Percentiles rank a stretch among this genome's conserved stretches.
These are phyloP conservation scores for Trichophyton schoenleinii DNA, from an alignment of 2,329 filamentous ascomycete species.

Conservation along the genomic window DNA sequence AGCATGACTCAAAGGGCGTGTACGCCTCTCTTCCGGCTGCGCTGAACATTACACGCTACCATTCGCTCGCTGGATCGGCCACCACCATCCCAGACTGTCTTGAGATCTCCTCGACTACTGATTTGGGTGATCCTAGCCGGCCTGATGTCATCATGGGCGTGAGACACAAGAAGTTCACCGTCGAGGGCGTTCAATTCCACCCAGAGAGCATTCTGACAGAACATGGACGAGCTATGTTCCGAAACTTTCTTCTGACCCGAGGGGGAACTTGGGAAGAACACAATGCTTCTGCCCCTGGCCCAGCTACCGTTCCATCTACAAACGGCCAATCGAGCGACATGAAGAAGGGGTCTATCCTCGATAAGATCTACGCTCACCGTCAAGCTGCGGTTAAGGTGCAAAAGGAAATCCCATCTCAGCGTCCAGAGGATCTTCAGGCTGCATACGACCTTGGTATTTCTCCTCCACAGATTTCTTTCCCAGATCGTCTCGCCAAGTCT, in stretches of 20 bases:
- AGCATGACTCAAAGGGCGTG: conserved; percentile 83
- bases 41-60: conserved; percentile 84
- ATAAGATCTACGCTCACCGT: conserved; percentile 78
- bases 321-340: conserved; percentile 19
- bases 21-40: conserved; percentile 69
- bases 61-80: conserved; percentile 87
- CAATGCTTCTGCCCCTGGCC: conserved; percentile 16
- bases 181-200: conserved; percentile 98
- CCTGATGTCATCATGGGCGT: conserved; percentile 94
- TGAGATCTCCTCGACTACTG: conserved; percentile 83
- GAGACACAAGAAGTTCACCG: conserved; percentile 73
- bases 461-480: conserved; percentile 70
- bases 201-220: conserved; percentile 93
- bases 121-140: conserved; percentile 52
- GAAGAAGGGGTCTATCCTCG: conserved; percentile 74
- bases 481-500: conserved; percentile 64
- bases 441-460: conserved; percentile 74
- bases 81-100: conserved; percentile 73
- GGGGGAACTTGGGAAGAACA: conserved; percentile 78
- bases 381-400: conserved; percentile 64
- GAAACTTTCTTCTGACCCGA: conserved; percentile 78
- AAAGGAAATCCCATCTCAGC: conserved; percentile 72
- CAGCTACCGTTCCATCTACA: conserved; percentile 14
- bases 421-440: conserved; percentile 71
- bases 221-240: conserved; percentile 76